Base-by-base conservation (phyloP, 352 stramenopile species). In the Globisporangium rhizosaccharum region DNA sequence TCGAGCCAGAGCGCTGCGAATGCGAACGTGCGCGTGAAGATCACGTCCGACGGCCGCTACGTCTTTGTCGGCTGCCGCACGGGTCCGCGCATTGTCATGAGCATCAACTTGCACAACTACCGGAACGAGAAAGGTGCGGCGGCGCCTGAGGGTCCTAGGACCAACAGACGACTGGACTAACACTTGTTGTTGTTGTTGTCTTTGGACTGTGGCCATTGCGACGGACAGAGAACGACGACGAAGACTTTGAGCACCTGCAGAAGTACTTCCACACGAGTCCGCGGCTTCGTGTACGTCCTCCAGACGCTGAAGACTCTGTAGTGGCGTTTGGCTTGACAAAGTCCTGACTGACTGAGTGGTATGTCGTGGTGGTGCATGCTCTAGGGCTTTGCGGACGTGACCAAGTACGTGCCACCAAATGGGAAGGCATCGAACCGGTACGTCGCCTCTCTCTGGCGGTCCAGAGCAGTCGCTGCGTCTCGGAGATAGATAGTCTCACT, bases 1-100 rank as follows among this genome's bases (percentile, higher is more conserved):
- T 85, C 76, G 10, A 84, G 75, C 8, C 65, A 83, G 39, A 71
- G 76, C 45, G 80, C 70, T 20, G 57, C 55, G 6, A 76, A 73
- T 28, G 71, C 75, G 9, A 74, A 88, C 28, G 55, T 94, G 28
- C 73, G 81, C 6, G 75, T 94, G 15, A 94, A 92, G 68, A 87
- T 94, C 45, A 81, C 85, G 10, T 51, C 70, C 18, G 85, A 94
- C 51, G 82, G 85, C 3, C 76, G 79, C 36, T 92, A 89, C 51
- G 76, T 86, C n/a, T 94, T 94, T 62, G 83, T 91, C 14, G 85
- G 85, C 37, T 89, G 82, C 44, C 81, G 85, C 25, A 79, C 82
- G 30, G 74, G 77, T 0, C 68, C 71, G 6, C 82, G 81, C 10
- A 72, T 90, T 28, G 68, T 94, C 50, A 90, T 94, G 81, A 90